These are phyloP conservation scores for Neurospora sp. DNA, from an alignment of 495 filamentous ascomycete species.

Conservation along the genomic window DNA sequence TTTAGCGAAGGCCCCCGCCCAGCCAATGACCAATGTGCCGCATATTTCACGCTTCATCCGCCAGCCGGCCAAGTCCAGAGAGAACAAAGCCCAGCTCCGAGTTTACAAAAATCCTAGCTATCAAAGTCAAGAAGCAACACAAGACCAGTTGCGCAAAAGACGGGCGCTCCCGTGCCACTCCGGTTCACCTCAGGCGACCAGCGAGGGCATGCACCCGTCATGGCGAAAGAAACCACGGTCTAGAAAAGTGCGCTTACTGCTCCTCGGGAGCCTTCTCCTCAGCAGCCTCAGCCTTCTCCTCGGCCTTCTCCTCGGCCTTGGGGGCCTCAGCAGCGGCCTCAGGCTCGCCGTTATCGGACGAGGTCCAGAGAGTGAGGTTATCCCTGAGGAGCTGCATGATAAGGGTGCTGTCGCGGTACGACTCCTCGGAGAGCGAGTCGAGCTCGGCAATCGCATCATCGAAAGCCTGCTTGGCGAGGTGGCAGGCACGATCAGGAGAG, in stretches of 20 bases:
- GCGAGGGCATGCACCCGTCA: slow-evolving; percentile 3
- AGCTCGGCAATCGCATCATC: slow-evolving; percentile 99
- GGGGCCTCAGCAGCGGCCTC: slow-evolving; percentile 56
- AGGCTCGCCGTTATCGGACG: slow-evolving; percentile 78
- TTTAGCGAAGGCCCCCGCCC: slow-evolving; percentile 14
- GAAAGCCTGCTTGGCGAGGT: slow-evolving; percentile 98
- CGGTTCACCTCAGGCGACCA: slow-evolving; percentile 2
- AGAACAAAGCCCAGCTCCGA: slow-evolving; percentile 5
- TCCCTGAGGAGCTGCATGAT: slow-evolving; percentile 99
- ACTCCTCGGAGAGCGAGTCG: slow-evolving; percentile 96
- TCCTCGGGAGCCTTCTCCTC: slow-evolving; percentile 41
- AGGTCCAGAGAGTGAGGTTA: slow-evolving; percentile 99
- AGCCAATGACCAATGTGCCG: slow-evolving; percentile 14
- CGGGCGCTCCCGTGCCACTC: not conserved
- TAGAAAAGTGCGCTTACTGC: slow-evolving; percentile 13
- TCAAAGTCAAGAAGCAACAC: slow-evolving; percentile 3
- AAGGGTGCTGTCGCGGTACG: slow-evolving; percentile 98
- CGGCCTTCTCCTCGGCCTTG: slow-evolving; percentile 53
- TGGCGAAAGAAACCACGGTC: slow-evolving; percentile 5
- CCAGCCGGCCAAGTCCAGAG: slow-evolving; percentile 3
- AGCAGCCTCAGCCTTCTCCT: slow-evolving; percentile 41
- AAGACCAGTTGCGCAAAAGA: slow-evolving; percentile 8
- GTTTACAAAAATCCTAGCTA: not conserved
- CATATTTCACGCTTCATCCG: slow-evolving; percentile 11
- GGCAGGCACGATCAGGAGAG: slow-evolving; percentile 96